These are phyloP conservation scores for Globisporangium barbulae DNA, from an alignment of 352 stramenopile genomes.

Conservation along the genomic window DNA sequence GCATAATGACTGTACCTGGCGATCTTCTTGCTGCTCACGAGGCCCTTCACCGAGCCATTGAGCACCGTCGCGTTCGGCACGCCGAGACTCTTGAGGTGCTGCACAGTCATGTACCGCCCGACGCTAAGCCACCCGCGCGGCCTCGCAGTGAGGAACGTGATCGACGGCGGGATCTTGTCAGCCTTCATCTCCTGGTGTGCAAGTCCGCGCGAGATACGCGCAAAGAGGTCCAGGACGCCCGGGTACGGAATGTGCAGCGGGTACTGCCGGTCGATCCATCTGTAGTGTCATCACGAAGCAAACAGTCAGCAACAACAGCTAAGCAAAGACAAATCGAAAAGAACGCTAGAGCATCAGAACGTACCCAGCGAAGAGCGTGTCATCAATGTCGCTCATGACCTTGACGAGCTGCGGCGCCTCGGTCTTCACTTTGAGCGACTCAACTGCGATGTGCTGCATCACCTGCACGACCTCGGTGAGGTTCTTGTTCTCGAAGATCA, in stretches of 20 bases:
- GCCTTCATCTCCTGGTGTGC: slow-evolving; percentile 25
- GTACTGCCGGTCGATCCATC: slow-evolving; percentile 70
- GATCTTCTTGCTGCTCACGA: slow-evolving; percentile 84
- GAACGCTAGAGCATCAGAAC: neutral
- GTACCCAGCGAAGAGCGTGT: slow-evolving; percentile 73
- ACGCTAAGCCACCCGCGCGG: slow-evolving; percentile 79
- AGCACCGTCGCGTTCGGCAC: slow-evolving; percentile 75
- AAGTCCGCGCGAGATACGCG: slow-evolving; percentile 57
- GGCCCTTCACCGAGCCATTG: slow-evolving; percentile 71
- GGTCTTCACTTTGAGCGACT: slow-evolving; percentile 65
- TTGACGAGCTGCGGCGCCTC: slow-evolving; percentile 64
- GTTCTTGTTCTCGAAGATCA: slow-evolving; percentile 79
- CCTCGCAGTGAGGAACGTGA: slow-evolving; percentile 81
- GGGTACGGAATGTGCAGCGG: slow-evolving; percentile 78
- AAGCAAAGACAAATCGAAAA: neutral
- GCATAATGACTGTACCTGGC: slow-evolving; percentile 31
- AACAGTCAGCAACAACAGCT: neutral
- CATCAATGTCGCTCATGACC: slow-evolving; percentile 86
- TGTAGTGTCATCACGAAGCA: neutral
- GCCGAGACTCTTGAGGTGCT: slow-evolving; percentile 74
- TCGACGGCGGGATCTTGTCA: slow-evolving; percentile 40
- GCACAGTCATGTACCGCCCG: slow-evolving; percentile 72
- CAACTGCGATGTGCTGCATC: slow-evolving; percentile 83
- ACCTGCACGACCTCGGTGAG: slow-evolving; percentile 75
- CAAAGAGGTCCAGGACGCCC: slow-evolving; percentile 70